Evolutionary conservation across 108 stramenopile species (phyloP).

Genomic region (Pseudonitzschia multistriata): DNA sequence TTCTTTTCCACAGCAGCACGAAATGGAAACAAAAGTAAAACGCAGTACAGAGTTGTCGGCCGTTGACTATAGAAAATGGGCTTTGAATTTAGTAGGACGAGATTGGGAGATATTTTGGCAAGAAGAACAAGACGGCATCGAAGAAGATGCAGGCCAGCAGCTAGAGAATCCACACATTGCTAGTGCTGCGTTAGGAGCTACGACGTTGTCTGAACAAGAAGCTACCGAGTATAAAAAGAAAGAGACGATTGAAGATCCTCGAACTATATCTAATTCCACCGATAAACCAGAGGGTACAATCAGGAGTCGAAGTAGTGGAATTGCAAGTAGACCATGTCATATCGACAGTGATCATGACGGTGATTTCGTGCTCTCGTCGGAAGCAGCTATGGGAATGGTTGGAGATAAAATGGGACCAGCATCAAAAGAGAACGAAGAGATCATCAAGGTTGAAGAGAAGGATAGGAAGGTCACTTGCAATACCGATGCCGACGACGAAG

Average conservation of each 20-base stretch:
- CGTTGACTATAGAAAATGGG: constrained; percentile 48
- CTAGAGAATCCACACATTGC: background rate
- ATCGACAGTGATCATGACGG: background rate
- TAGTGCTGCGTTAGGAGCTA: background rate
- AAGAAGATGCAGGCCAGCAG: constrained; percentile 9
- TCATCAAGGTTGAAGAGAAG: background rate
- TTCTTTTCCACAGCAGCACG: too few relatives aligned
- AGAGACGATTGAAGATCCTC: background rate
- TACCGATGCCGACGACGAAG: constrained; percentile 18
- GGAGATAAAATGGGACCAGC: background rate
- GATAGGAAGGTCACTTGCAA: background rate
- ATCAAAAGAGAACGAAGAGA: background rate
- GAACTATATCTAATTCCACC: too few relatives aligned
- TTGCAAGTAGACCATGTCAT: background rate
- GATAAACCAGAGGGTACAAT: too few relatives aligned
- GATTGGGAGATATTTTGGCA: constrained; percentile 85
- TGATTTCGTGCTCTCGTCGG: background rate
- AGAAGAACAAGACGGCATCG: constrained; percentile 25
- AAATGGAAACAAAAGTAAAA: too few relatives aligned
- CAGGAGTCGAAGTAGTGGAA: background rate
- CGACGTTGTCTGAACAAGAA: constrained; percentile 8
- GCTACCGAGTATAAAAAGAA: constrained; percentile 3
- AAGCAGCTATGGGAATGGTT: background rate
- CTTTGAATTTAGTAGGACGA: constrained; percentile 58
- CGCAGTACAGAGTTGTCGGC: too few relatives aligned